Evolutionary conservation across 108 stramenopile species (phyloP).

Genomic region (Schizochytrium sp.): DNA sequence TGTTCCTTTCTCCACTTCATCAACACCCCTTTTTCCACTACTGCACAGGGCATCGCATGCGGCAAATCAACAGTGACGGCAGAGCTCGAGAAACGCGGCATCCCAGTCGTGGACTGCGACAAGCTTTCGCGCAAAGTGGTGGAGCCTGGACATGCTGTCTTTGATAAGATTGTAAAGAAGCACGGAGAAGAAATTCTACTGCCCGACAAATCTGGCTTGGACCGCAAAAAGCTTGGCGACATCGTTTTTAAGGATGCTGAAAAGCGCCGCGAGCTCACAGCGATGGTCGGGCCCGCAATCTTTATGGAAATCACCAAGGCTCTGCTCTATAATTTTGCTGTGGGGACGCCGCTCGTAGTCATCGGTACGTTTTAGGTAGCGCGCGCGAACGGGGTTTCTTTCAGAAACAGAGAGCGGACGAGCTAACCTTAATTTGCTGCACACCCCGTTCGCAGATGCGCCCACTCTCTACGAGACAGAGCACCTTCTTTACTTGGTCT

Average conservation of each 20-base stretch:
- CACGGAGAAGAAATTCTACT: neutral
- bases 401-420: too few relatives aligned
- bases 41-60: neutral
- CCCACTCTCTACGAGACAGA: slow-evolving; percentile 2
- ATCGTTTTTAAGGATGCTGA: neutral
- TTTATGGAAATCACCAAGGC: neutral
- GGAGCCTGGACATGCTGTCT: neutral
- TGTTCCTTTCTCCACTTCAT: too few relatives aligned
- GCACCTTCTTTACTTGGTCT: neutral
- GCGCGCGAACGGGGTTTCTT: neutral
- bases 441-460: neutral
- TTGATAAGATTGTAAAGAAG: neutral
- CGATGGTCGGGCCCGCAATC: neutral
- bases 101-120: neutral
- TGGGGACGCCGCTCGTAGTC: neutral
- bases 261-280: neutral
- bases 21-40: neutral
- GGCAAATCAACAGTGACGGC: neutral
- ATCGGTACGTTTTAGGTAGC: neutral
- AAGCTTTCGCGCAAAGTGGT: neutral
- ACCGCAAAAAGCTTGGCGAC: neutral
- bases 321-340: neutral
- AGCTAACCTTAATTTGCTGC: neutral
- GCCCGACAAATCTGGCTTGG: neutral
- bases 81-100: neutral